These are phyloP conservation scores for Yamadazyma dushanensis DNA, from an alignment of 1,139 yeast species.

Conservation along the genomic window DNA sequence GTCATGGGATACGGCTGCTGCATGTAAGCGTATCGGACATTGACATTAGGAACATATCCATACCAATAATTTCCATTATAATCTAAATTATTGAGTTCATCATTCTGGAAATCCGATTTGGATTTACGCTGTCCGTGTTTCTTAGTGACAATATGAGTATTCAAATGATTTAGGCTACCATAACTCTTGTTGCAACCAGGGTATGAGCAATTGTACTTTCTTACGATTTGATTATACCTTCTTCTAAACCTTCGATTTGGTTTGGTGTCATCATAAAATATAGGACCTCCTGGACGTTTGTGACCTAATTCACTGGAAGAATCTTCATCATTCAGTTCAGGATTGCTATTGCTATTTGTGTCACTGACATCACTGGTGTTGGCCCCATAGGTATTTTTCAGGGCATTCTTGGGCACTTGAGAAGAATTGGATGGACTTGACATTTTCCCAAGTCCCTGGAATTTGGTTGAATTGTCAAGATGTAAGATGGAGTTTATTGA, in stretches of 20 bases:
- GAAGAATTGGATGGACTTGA: too few relatives aligned
- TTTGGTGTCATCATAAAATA: constrained; percentile 20
- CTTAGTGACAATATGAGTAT: constrained; percentile 73
- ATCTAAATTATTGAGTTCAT: constrained; percentile 18
- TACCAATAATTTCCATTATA: constrained; percentile 31
- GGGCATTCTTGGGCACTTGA: too few relatives aligned
- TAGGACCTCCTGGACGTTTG: constrained; percentile 8
- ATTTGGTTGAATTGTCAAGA: too few relatives aligned
- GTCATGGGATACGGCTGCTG: constrained; percentile 11
- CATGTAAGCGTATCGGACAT: constrained; percentile 14
- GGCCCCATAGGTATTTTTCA: too few relatives aligned
- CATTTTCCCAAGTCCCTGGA: too few relatives aligned
- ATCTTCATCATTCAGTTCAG: constrained; percentile 4
- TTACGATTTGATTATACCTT: constrained; percentile 66
- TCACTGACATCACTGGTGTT: neutral
- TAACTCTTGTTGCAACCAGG: constrained; percentile 68
- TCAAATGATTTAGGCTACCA: constrained; percentile 75
- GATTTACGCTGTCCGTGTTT: constrained; percentile 69
- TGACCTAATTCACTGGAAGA: constrained; percentile 1
- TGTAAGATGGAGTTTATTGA: constrained; percentile 11
- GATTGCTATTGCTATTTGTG: neutral
- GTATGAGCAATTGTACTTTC: constrained; percentile 62
- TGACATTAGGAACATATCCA: constrained; percentile 18
- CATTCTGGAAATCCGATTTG: constrained; percentile 60
- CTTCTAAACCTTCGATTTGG: constrained; percentile 57